These are phyloP conservation scores for Blastobotrys proliferans DNA, from an alignment of 1,139 yeast genomes.

Conservation along the genomic window DNA sequence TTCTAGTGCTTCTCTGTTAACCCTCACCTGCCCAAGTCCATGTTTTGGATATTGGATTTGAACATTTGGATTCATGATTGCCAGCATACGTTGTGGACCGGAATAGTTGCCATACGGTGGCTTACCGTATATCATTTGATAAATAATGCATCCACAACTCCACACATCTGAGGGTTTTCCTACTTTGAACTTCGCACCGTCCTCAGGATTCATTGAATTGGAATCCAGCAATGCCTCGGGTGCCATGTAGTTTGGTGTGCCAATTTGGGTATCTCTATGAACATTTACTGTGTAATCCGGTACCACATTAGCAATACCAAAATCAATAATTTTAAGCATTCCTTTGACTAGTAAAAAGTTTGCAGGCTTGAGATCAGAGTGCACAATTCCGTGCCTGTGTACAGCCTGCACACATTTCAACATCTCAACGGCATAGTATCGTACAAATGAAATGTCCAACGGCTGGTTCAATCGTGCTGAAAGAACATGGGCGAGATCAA, in stretches of 20 bases:
- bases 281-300: conserved; percentile 90
- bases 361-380: conserved; percentile 94
- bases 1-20: conserved; percentile 67
- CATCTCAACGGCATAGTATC: conserved; percentile 78
- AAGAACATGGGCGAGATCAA: conserved; percentile 81
- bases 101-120: conserved; percentile 85
- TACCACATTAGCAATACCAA: conserved; percentile 93
- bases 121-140: conserved; percentile 90
- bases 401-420: conserved; percentile 82
- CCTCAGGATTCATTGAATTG: conserved; percentile 22
- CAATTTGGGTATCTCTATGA: conserved; percentile 86
- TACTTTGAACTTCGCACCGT: conserved; percentile 51
- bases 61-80: conserved; percentile 84
- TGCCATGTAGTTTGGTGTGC: conserved; percentile 97
- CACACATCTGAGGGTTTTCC: conserved; percentile 96
- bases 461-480: conserved; percentile 51
- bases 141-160: conserved; percentile 96
- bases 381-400: conserved; percentile 84
- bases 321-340: conserved; percentile 80
- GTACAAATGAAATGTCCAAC: conserved; percentile 72
- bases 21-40: conserved; percentile 59
- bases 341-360: conserved; percentile 88
- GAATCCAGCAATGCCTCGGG: conserved; percentile 86
- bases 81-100: conserved; percentile 75
- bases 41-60: conserved; percentile 62